Base-by-base conservation (phyloP, 108 stramenopile species). In the Mediolabrus comicus region DNA sequence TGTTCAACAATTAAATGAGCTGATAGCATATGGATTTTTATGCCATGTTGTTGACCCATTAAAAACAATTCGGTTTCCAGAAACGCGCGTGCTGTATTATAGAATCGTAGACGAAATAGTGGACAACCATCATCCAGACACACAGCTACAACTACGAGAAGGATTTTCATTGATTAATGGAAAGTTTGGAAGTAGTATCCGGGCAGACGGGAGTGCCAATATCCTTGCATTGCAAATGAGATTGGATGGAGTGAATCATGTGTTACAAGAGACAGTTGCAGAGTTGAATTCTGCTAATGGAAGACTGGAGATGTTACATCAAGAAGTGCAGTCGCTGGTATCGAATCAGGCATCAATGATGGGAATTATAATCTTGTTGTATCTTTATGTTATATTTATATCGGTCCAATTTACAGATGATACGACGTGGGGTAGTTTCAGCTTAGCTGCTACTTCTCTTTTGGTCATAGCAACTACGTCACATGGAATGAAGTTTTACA, bases 61-160 rank as follows among this genome's bases (percentile, higher is more conserved):
- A 10, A 75, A 75, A 34, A 75, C 39, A 28, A 65, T 80, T 49
- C 35, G 74, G 3, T 57, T 80, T 0, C 61, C 53, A 0, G 79
- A 80, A 19, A 71, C 41, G 0, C 49, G 74, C 51, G 75, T 62
- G 14, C 27, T 75, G 43, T 80, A 80, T 55, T 80, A 71, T 59
- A 52, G 79, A 67, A 56, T 79, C 16, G 58, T 33, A 14, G 68
- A 56, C 36, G 41, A 51, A 25, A 34, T 69, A n/a, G 31, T 70
- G 41, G 57, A 72, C 17, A 36, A 24, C 24, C 34, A 56, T 52
- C 13, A 12, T 25, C 9, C 33, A 8, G 36, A 58, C 19, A 22
- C 43, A 53, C 25, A 25, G 54, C 31, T 22, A 39, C 25, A 59
- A 17, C 12, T 41, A 30, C 16, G 4, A 0, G 49, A 55, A 14